These are phyloP conservation scores for Scleroderma bovista DNA, from an alignment of 768 basidiomycete species.

Conservation along the genomic window DNA sequence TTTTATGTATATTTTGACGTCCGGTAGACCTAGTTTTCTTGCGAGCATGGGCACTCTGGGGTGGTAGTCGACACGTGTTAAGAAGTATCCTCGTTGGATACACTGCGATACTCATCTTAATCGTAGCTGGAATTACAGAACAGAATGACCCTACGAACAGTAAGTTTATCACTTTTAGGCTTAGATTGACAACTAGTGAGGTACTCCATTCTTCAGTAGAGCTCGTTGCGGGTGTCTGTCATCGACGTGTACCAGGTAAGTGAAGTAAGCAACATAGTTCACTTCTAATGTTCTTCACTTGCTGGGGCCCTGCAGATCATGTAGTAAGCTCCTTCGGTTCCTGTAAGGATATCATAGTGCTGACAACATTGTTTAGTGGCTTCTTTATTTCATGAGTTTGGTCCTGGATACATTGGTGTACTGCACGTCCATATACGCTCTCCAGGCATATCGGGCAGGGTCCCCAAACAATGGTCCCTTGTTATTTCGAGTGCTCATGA, in stretches of 20 bases:
- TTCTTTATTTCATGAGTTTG: background rate
- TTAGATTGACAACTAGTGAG: background rate
- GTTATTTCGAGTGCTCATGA: background rate
- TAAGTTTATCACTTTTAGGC: background rate
- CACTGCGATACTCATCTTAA: background rate
- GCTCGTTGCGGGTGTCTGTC: background rate
- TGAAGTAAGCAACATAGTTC: background rate
- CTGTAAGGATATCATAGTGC: background rate
- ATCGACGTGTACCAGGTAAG: background rate
- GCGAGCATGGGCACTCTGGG: constrained; percentile 8
- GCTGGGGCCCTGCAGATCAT: background rate
- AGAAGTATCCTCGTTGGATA: background rate
- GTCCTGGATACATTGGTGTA: background rate
- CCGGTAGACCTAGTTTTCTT: constrained; percentile 4
- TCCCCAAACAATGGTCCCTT: background rate
- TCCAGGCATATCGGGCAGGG: background rate
- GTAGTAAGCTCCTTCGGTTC: background rate
- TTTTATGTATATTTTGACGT: too few species aligned
- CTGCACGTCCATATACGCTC: background rate
- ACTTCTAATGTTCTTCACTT: background rate
- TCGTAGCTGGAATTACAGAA: background rate
- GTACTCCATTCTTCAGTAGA: too few species aligned
- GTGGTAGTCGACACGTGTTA: background rate
- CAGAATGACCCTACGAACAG: background rate
- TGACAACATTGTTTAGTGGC: background rate